Percentiles rank a stretch among this genome's conserved stretches.
These are phyloP conservation scores for Solanum clarkiae DNA, from an alignment of 257 asterid species.

Conservation along the genomic window DNA sequence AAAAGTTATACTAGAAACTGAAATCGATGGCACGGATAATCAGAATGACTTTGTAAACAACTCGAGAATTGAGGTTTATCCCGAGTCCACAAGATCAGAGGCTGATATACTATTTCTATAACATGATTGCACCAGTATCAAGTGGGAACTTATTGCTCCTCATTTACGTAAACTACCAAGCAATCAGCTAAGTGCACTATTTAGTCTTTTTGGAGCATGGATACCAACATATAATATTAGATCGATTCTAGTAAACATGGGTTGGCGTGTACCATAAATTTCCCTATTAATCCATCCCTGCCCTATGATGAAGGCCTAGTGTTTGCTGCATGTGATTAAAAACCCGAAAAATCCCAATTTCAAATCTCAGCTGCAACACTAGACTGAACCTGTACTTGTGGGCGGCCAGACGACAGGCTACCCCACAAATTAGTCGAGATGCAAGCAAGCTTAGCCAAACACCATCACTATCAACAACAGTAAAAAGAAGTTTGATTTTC, in stretches of 20 bases:
- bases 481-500: no score
- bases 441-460: not conserved
- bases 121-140: not conserved
- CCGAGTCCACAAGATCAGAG: not conserved
- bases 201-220: not conserved
- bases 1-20: not conserved
- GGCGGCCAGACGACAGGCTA: not conserved
- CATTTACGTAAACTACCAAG: accelerated
- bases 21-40: not conserved
- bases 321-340: not conserved
- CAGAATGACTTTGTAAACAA: not conserved
- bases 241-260: not conserved
- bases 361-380: not conserved
- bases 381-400: not conserved
- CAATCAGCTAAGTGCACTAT: not conserved
- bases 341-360: not conserved
- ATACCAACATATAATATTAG: not conserved
- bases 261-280: not conserved
- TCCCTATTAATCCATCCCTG: not conserved
- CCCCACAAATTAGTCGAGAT: not conserved
- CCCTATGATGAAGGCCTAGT: not conserved
- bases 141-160: not conserved
- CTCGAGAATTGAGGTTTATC: not conserved
- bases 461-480: no score
- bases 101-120: not conserved